Evolutionary conservation across 371 early-diverging fungal species (phyloP).

Genomic region (Dichotomocladium elegans): DNA sequence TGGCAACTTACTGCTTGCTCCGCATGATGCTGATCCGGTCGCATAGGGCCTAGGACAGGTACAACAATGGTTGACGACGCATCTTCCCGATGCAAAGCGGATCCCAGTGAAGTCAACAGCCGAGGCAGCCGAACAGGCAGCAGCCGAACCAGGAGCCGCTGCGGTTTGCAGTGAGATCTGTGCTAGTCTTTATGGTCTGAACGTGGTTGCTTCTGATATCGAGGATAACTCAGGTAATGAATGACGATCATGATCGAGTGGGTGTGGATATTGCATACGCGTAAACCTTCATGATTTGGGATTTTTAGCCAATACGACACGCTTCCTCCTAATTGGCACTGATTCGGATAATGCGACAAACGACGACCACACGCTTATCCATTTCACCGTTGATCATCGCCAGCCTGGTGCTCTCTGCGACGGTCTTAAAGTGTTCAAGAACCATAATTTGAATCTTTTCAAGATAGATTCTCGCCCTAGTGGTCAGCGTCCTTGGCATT

Average conservation of each 20-base stretch:
- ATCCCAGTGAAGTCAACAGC: conserved; percentile 83
- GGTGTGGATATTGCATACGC: no score
- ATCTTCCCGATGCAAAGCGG: conserved; percentile 70
- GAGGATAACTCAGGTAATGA: conserved; percentile 56
- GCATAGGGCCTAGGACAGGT: conserved; percentile 86
- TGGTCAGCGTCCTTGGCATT: conserved; percentile 83
- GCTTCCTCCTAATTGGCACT: conserved; percentile 85
- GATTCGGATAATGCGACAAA: conserved; percentile 67
- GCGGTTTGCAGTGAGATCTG: conserved; percentile 83
- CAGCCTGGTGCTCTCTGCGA: conserved; percentile 89
- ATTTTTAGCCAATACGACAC: conserved; percentile 75
- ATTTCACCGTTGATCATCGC: conserved; percentile 87
- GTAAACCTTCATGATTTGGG: no score
- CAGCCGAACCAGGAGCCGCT: conserved; percentile 75
- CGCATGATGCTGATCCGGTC: no score
- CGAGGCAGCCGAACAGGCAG: conserved; percentile 85
- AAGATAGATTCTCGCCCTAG: conserved; percentile 92
- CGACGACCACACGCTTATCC: conserved; percentile 77
- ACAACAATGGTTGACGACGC: conserved; percentile 64
- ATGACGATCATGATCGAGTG: no score
- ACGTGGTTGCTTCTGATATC: conserved; percentile 70
- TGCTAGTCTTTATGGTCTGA: conserved; percentile 77
- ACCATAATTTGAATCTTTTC: conserved; percentile 77
- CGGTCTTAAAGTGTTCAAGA: conserved; percentile 81
- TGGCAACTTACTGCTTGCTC: no score